These are phyloP conservation scores for Liquidambar formosana DNA, from an alignment of 164 flowering plant genomes.

Conservation along the genomic window DNA sequence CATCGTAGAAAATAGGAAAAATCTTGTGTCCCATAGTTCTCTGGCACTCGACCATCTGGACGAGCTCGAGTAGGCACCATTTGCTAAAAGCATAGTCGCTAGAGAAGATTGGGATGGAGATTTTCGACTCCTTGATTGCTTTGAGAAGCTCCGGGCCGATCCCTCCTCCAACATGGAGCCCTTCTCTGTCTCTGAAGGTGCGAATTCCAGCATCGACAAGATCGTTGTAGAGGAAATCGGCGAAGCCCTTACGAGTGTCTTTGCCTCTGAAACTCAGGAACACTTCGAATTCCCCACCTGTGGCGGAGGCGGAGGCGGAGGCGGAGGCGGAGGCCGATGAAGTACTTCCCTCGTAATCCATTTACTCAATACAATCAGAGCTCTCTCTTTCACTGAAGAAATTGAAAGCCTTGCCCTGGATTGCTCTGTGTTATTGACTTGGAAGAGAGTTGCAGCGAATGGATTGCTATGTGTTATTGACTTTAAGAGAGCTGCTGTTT, in stretches of 20 bases:
- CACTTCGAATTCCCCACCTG: neutral
- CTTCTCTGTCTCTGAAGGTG: conserved; percentile 1
- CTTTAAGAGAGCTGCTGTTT: too few species aligned
- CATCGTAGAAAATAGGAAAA: conserved; percentile 3
- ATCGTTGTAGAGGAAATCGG: neutral
- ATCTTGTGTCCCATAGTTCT: neutral
- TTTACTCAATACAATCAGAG: too few species aligned
- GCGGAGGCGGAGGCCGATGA: too few species aligned
- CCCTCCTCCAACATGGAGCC: neutral
- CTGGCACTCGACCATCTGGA: neutral
- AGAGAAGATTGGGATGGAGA: neutral
- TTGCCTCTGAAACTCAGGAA: conserved; percentile 7
- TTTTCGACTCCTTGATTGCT: neutral
- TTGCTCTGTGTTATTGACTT: too few species aligned
- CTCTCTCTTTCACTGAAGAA: too few species aligned
- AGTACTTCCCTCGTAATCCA: too few species aligned
- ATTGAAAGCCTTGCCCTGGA: too few species aligned
- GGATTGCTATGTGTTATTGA: too few species aligned
- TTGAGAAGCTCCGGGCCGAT: neutral
- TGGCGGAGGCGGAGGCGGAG: too few species aligned
- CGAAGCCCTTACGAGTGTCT: conserved; percentile 4
- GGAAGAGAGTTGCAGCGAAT: too few species aligned
- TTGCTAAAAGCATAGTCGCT: neutral
- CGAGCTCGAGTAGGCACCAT: conserved; percentile 10
- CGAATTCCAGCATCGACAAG: neutral